phyloP scores from a whole-genome alignment of 768 basidiomycete genomes.

The Rhizopogon salebrosus region DNA sequence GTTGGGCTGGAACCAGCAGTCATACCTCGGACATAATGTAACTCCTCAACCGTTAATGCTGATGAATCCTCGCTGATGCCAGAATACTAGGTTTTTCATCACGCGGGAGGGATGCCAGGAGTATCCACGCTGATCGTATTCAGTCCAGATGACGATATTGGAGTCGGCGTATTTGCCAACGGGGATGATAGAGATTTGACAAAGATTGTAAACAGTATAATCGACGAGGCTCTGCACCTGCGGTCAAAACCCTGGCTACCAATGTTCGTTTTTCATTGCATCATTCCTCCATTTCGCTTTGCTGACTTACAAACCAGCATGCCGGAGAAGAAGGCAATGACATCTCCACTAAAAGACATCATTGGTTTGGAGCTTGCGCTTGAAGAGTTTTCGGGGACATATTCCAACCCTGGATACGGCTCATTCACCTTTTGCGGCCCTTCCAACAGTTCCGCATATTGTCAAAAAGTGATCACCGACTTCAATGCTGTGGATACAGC shows the following conservation, averaged over 20 bases:
- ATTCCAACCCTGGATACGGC: slow-evolving; percentile 33
- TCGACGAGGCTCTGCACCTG: slow-evolving; percentile 19
- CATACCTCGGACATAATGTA: slow-evolving; percentile 39
- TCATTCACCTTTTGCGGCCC: slow-evolving; percentile 31
- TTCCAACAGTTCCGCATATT: slow-evolving; percentile 15
- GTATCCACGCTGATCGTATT: slow-evolving; percentile 25
- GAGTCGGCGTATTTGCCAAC: slow-evolving; percentile 32
- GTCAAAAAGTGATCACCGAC: slow-evolving; percentile 18
- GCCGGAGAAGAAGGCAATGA: not conserved
- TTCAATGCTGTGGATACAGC: slow-evolving; percentile 23
- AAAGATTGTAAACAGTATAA: slow-evolving; percentile 11
- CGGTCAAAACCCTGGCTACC: not conserved
- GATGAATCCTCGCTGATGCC: not conserved
- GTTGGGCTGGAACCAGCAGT: slow-evolving; percentile 36
- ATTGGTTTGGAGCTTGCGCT: slow-evolving; percentile 8
- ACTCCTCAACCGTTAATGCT: not conserved
- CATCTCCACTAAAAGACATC: not conserved
- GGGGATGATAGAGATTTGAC: slow-evolving; percentile 14
- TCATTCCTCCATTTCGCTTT: not conserved
- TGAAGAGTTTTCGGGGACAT: slow-evolving; percentile 31
- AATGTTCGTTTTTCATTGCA: slow-evolving; percentile 4
- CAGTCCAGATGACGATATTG: slow-evolving; percentile 31
- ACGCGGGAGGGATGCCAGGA: slow-evolving; percentile 31
- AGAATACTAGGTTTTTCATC: slow-evolving; percentile 26
- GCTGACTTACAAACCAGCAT: slow-evolving; percentile 1